These are phyloP conservation scores for Coccomyxa subellipsoidea DNA, from an alignment of 163 green algal species.

Conservation along the genomic window DNA sequence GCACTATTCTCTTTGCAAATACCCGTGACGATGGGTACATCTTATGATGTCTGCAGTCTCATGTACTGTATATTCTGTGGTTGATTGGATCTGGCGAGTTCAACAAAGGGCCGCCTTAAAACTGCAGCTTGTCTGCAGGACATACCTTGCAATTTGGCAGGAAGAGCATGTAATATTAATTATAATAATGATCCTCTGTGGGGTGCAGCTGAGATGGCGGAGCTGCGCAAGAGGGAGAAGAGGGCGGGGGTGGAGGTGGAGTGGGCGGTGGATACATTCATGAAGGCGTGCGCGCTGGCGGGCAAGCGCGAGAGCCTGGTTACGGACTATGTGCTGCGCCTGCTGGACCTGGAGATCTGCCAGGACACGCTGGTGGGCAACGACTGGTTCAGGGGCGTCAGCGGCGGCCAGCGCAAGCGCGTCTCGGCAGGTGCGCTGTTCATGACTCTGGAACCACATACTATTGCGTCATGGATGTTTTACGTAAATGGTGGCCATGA, in stretches of 20 bases:
- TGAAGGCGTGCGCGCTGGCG: conserved; percentile 37
- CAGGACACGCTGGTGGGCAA: conserved; percentile 41
- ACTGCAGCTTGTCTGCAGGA: no score
- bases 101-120: no score
- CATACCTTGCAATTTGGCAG: no score
- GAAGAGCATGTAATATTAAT: no score
- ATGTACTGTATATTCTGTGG: no score
- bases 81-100: no score
- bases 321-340: conserved; percentile 31
- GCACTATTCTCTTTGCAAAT: no score
- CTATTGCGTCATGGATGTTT: no score
- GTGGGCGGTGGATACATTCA: conserved; percentile 47
- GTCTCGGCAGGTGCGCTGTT: conserved; percentile 55
- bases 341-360: conserved; percentile 30
- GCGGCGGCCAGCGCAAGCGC: conserved; percentile 66
- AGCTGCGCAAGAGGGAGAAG: conserved; percentile 48
- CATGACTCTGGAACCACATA: no score
- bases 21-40: neutral
- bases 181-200: no score
- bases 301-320: conserved; percentile 33
- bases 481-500: no score
- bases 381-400: conserved; percentile 62
- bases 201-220: conserved; percentile 34
- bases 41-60: neutral
- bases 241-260: conserved; percentile 37